Evolutionary conservation across 139 green algal species (phyloP).

Genomic region (Haematococcus lacustris): DNA sequence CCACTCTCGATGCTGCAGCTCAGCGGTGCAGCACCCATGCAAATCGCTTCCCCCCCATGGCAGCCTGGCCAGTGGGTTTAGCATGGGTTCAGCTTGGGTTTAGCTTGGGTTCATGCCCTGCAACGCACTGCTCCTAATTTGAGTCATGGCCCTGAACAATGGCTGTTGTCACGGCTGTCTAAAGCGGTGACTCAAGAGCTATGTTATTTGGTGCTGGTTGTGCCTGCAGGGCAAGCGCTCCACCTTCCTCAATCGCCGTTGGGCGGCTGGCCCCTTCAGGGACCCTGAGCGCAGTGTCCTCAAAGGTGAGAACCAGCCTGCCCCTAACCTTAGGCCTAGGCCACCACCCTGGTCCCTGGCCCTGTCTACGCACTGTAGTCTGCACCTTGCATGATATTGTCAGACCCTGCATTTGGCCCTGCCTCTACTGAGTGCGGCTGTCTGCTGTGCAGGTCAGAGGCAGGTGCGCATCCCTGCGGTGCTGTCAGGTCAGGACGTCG

Average conservation of each 20-base stretch:
- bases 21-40: no score
- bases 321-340: no score
- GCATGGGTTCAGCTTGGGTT: no score
- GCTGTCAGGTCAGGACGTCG: slow-evolving; percentile 23
- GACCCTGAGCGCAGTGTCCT: slow-evolving; percentile 25
- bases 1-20: no score
- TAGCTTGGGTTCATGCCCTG: no score
- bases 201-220: no score
- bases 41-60: no score
- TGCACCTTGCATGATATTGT: neutral
- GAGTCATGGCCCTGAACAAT: no score
- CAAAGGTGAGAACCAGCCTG: slow-evolving; percentile 27
- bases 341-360: neutral
- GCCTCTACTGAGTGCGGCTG: neutral
- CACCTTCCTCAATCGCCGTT: slow-evolving; percentile 38
- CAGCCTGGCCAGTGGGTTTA: no score
- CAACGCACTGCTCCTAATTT: no score
- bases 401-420: neutral
- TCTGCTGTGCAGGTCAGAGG: slow-evolving; percentile 11
- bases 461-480: slow-evolving; percentile 11
- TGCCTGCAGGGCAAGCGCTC: slow-evolving; percentile 22
- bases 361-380: neutral
- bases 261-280: slow-evolving; percentile 32
- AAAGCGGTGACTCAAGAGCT: no score
- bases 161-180: no score